These are phyloP conservation scores for Fusarium sarcochroum DNA, from an alignment of 2,329 filamentous ascomycete species.

Conservation along the genomic window DNA sequence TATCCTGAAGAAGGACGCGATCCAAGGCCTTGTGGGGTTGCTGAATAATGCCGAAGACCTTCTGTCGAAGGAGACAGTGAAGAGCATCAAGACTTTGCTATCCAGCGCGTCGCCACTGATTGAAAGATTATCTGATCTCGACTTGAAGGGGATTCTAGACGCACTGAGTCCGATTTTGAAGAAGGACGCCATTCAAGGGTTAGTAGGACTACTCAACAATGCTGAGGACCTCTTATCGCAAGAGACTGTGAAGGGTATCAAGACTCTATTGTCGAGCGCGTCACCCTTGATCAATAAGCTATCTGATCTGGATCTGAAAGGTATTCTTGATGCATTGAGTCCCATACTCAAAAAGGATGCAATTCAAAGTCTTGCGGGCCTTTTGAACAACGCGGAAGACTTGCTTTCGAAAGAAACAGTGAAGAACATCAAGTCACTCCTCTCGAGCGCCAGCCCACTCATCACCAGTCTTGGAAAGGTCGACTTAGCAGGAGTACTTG, in stretches of 20 bases:
- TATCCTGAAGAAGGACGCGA: conserved; percentile 46
- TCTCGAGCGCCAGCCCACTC: conserved; percentile 50
- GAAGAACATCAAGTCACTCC: conserved; percentile 45
- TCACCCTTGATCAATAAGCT: conserved; percentile 47
- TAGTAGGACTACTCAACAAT: conserved; percentile 52
- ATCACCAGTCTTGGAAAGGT: conserved; percentile 52
- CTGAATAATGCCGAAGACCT: conserved; percentile 47
- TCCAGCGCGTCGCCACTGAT: conserved; percentile 33
- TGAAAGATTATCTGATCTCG: conserved; percentile 50
- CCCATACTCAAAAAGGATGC: conserved; percentile 48
- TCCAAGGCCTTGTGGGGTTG: conserved; percentile 47
- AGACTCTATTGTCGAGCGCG: conserved; percentile 36
- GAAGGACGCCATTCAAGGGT: conserved; percentile 48
- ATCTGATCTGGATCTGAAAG: conserved; percentile 53
- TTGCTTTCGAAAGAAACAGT: conserved; percentile 43
- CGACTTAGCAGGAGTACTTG: conserved; percentile 50
- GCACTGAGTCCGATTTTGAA: conserved; percentile 55
- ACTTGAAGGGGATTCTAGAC: conserved; percentile 50
- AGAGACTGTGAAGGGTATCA: conserved; percentile 38
- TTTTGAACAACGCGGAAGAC: conserved; percentile 47
- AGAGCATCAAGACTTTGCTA: conserved; percentile 40
- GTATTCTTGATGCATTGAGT: conserved; percentile 47
- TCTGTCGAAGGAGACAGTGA: conserved; percentile 37
- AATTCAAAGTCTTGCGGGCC: conserved; percentile 45
- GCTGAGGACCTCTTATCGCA: conserved; percentile 47